phyloP scores from a whole-genome alignment of 352 stramenopile species.

The Pythium rhizo-oryzae region DNA sequence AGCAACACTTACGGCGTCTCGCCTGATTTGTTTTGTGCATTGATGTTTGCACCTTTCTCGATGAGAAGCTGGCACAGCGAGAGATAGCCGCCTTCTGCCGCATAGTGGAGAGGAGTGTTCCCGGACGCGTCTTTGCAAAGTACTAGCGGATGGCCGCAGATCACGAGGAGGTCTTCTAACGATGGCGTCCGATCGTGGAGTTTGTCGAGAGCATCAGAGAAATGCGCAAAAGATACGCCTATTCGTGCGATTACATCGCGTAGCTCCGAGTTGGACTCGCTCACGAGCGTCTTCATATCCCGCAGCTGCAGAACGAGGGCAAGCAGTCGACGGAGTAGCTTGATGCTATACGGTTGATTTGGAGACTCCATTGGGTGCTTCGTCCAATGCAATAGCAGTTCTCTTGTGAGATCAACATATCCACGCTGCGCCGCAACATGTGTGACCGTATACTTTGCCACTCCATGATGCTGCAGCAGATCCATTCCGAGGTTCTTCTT shows the following conservation, averaged over 20 bases:
- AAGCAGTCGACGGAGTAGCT: constrained; percentile 50
- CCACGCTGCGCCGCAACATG: constrained; percentile 73
- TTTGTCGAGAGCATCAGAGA: constrained; percentile 69
- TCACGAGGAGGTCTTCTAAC: constrained; percentile 63
- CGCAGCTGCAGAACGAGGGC: constrained; percentile 54
- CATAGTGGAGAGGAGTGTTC: constrained; percentile 80
- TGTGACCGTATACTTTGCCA: constrained; percentile 63
- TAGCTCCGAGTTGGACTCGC: constrained; percentile 61
- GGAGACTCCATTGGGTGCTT: constrained; percentile 61
- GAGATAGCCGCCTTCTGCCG: constrained; percentile 74
- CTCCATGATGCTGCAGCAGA: constrained; percentile 60
- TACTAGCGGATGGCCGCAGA: constrained; percentile 74
- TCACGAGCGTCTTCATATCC: constrained; percentile 52
- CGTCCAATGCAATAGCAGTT: constrained; percentile 66
- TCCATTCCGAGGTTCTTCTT: constrained; percentile 63
- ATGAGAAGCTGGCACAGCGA: constrained; percentile 65
- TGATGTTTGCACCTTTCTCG: constrained; percentile 69
- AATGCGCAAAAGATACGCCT: constrained; percentile 60
- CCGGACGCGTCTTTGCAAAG: constrained; percentile 60
- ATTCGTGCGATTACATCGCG: constrained; percentile 51
- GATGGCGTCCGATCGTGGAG: constrained; percentile 55
- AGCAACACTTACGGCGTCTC: constrained; percentile 65
- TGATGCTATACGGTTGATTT: constrained; percentile 68
- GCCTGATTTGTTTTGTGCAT: constrained; percentile 75
- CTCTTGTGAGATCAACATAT: constrained; percentile 61